Conservation (phyloP, 108 stramenopile genomes). For the Ochromonas danica region DNA sequence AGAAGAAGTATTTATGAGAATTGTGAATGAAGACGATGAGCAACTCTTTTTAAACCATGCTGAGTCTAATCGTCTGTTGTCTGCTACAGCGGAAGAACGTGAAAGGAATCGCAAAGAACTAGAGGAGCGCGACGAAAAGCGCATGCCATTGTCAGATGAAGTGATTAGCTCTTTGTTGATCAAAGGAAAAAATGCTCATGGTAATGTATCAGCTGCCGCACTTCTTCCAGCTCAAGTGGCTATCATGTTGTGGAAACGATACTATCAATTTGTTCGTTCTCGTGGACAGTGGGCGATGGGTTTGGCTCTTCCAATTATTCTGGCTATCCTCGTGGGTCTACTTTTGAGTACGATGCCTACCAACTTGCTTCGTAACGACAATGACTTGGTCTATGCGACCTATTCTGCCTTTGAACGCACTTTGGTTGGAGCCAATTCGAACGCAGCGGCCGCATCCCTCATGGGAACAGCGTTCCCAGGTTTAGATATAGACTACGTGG, state of each 20-base stretch:
- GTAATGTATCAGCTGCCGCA: neutral
- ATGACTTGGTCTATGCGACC: neutral
- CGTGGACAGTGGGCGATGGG: constrained; percentile 32
- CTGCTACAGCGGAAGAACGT: constrained; percentile 29
- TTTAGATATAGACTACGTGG: neutral
- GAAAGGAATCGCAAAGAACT: neutral
- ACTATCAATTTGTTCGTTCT: constrained; percentile 25
- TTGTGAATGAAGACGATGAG: constrained; percentile 32
- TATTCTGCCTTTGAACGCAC: neutral
- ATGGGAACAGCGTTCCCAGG: neutral
- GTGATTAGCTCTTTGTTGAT: neutral
- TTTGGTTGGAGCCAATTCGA: neutral
- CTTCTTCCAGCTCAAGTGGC: neutral
- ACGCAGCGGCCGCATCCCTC: neutral
- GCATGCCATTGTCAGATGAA: neutral
- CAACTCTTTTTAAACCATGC: neutral
- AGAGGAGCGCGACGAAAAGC: neutral
- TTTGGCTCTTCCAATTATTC: neutral
- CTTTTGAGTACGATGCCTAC: constrained; percentile 5
- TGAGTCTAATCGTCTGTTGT: constrained; percentile 8
- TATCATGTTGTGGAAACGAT: constrained; percentile 8
- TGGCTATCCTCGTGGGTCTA: neutral
- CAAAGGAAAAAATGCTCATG: neutral
- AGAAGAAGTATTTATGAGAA: constrained; percentile 34
- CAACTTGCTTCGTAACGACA: neutral